These are phyloP conservation scores for Lathyrus sativus DNA, from an alignment of 306 rosid genomes.

Conservation along the genomic window DNA sequence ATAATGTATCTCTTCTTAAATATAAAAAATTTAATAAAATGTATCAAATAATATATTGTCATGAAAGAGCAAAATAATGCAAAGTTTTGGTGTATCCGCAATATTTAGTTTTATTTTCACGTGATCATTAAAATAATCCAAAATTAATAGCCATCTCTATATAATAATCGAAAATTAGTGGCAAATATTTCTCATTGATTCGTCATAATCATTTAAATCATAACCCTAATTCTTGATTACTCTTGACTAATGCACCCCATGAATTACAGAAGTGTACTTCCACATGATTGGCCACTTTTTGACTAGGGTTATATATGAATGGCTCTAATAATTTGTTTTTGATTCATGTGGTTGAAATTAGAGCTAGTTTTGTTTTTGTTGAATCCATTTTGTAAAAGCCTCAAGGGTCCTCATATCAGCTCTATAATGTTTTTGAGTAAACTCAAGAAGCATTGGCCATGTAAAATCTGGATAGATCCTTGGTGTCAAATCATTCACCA, in stretches of 20 bases:
- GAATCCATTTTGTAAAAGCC: constrained; percentile 72
- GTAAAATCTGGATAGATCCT: constrained; percentile 90
- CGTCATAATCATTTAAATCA: constrained; percentile 42
- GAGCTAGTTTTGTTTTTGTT: constrained; percentile 46
- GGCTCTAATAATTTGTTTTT: constrained; percentile 28
- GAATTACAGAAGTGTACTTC: constrained; percentile 27
- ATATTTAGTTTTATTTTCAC: too few relatives aligned
- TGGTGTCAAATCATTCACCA: constrained; percentile 62
- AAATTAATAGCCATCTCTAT: constrained; percentile 40
- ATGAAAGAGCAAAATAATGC: constrained; percentile 13
- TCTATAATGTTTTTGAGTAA: constrained; percentile 87
- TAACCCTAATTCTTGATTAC: constrained; percentile 43
- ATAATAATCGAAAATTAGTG: constrained; percentile 44
- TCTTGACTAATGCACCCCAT: constrained; percentile 41
- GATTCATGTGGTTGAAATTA: constrained; percentile 32
- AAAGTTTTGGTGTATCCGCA: not conserved
- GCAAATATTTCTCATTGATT: constrained; percentile 43
- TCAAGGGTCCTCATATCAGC: constrained; percentile 89
- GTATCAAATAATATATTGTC: not conserved
- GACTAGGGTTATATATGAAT: constrained; percentile 23
- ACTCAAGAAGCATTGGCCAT: constrained; percentile 83
- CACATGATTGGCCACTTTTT: constrained; percentile 34
- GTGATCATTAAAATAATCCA: not conserved
- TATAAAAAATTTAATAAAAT: not conserved
- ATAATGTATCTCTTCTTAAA: too few relatives aligned